These are phyloP conservation scores for Botryosphaeria agaves DNA, from an alignment of 2,329 filamentous ascomycete genomes.

Conservation along the genomic window DNA sequence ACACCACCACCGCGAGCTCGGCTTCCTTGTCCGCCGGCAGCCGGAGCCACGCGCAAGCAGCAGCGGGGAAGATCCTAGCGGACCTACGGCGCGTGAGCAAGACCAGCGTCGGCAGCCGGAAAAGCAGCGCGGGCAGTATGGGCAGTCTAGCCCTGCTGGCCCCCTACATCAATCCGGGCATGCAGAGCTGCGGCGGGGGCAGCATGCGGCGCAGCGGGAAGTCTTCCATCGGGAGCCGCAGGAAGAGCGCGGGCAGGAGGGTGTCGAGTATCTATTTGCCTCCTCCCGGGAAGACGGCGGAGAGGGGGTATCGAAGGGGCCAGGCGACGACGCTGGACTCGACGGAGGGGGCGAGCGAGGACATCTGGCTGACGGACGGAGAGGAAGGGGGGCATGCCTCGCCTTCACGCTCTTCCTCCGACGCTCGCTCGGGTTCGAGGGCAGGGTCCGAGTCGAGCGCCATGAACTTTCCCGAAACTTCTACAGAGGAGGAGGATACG, in stretches of 20 bases:
- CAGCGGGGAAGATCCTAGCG: slow-evolving; percentile 9
- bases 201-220: slow-evolving; percentile 3
- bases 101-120: slow-evolving; percentile 1
- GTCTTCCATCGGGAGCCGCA: slow-evolving; percentile 2
- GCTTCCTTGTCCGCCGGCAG: too few relatives aligned
- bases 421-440: not conserved
- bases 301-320: slow-evolving; percentile 1
- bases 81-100: slow-evolving; percentile 6
- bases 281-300: too few relatives aligned
- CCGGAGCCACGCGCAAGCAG: too few relatives aligned
- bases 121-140: too few relatives aligned
- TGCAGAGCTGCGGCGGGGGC: too few relatives aligned
- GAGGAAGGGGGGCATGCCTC: not conserved
- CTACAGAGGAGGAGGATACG: not conserved
- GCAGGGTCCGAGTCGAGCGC: not conserved
- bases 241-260: not conserved
- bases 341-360: not conserved
- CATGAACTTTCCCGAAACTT: not conserved
- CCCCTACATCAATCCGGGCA: slow-evolving; percentile 1
- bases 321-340: slow-evolving; percentile 3
- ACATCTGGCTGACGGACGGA: not conserved
- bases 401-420: not conserved
- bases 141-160: slow-evolving; percentile 1
- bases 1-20: too few relatives aligned
- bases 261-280: too few relatives aligned